Percentiles rank a stretch among this genome's conserved stretches.
These are phyloP conservation scores for Wallacemonas sp. DNA, from an alignment of 208 protist species.

Conservation along the genomic window DNA sequence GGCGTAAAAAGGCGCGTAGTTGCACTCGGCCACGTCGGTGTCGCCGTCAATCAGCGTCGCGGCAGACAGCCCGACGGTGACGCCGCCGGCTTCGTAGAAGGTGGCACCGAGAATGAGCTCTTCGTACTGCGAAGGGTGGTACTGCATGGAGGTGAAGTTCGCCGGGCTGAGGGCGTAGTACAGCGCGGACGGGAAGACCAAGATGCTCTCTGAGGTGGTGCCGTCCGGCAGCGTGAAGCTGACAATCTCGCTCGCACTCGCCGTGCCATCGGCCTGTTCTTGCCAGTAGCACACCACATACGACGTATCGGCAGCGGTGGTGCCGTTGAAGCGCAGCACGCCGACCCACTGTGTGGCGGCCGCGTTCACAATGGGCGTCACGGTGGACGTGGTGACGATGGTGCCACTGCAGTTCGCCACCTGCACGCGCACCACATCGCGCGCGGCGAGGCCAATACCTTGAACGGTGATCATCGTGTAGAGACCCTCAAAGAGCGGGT, in stretches of 20 bases:
- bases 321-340: conserved; percentile 69
- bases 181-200: conserved; percentile 46
- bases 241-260: conserved; percentile 66
- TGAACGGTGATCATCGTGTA: conserved; percentile 86
- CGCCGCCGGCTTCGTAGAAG: conserved; percentile 34
- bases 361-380: conserved; percentile 32
- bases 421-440: conserved; percentile 55
- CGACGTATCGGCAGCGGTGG: conserved; percentile 9
- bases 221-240: conserved; percentile 33
- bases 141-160: conserved; percentile 49
- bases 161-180: conserved; percentile 58
- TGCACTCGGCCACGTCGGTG: conserved; percentile 63
- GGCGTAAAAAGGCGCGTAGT: conserved; percentile 72
- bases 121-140: conserved; percentile 66
- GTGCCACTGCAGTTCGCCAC: conserved; percentile 40
- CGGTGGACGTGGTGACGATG: conserved; percentile 32
- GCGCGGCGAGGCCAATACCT: conserved; percentile 43
- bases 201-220: conserved; percentile 35
- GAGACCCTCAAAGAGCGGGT: conserved; percentile 62
- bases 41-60: conserved; percentile 48
- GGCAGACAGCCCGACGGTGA: conserved; percentile 20
- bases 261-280: neutral
- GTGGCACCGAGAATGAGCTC: conserved; percentile 59
- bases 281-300: conserved; percentile 82
- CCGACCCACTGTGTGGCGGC: conserved; percentile 62